Evolutionary conservation across 352 stramenopile species (phyloP).

Genomic region (Globisporangium megalacanthum): DNA sequence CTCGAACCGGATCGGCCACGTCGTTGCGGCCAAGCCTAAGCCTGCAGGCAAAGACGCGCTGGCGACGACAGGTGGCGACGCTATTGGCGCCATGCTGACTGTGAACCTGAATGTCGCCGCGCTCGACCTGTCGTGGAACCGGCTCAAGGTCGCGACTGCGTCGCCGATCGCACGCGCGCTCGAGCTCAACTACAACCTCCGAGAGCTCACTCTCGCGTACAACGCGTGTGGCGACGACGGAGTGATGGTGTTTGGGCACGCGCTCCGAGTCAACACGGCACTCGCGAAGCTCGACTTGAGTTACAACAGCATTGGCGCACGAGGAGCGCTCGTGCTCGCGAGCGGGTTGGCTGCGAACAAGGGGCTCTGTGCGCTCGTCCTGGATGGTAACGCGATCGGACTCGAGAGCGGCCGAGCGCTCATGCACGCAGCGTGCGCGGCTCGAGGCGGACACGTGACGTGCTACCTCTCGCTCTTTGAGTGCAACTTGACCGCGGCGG

Average conservation of each 20-base stretch:
- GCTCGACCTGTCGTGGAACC: conserved; percentile 86
- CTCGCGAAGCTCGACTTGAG: conserved; percentile 41
- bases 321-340: conserved; percentile 46
- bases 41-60: neutral
- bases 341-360: conserved; percentile 49
- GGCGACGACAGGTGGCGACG: conserved; percentile 55
- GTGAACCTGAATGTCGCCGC: conserved; percentile 64
- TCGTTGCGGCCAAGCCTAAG: conserved; percentile 22
- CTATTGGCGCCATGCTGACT: conserved; percentile 75
- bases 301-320: conserved; percentile 61
- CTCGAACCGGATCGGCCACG: conserved; percentile 72
- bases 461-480: conserved; percentile 53
- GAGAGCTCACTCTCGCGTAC: conserved; percentile 58
- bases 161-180: conserved; percentile 44
- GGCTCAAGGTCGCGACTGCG: conserved; percentile 36
- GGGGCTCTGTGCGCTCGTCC: conserved; percentile 33
- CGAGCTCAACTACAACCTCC: conserved; percentile 57
- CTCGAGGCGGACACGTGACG: conserved; percentile 14
- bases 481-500: conserved; percentile 31
- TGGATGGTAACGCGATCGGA: conserved; percentile 61
- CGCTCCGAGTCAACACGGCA: conserved; percentile 41
- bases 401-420: conserved; percentile 47
- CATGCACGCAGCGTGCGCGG: conserved; percentile 46
- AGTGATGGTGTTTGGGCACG: conserved; percentile 47
- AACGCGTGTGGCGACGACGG: conserved; percentile 57